A percentile compares a stretch with the other conserved stretches of the same genome.
Conservation (phyloP, 139 green algal species). For the Picocystis salinarum region DNA sequence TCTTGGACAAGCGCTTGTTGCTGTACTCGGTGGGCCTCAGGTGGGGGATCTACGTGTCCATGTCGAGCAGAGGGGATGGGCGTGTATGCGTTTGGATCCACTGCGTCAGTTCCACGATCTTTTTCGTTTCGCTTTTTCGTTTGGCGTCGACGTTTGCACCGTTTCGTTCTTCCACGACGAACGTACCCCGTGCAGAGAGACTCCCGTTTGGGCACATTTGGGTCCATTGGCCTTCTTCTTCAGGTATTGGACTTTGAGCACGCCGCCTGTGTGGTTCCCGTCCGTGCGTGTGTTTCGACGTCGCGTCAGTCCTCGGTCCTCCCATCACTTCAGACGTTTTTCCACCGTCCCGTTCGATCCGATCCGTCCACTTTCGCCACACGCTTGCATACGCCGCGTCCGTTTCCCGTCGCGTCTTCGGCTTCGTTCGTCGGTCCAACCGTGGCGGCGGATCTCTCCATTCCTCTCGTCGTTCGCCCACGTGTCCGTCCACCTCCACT, state of each 20-base stretch:
- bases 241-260: conserved; percentile 70
- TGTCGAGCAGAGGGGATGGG: conserved; percentile 1
- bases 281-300: too few relatives aligned
- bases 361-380: not conserved
- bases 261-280: too few relatives aligned
- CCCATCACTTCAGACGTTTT: not conserved
- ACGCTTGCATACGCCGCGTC: not conserved
- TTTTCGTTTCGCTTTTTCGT: too few relatives aligned
- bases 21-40: conserved; percentile 31
- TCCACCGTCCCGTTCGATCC: not conserved
- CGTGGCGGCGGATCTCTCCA: not conserved
- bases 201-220: conserved; percentile 56
- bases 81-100: not conserved
- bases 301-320: too few relatives aligned
- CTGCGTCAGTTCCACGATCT: not conserved
- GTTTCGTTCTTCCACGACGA: conserved; percentile 1
- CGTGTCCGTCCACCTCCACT: not conserved
- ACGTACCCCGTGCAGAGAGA: conserved; percentile 59
- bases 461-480: not conserved
- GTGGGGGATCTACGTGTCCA: conserved; percentile 13
- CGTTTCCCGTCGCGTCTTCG: not conserved
- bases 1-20: conserved; percentile 59
- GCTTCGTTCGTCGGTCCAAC: not conserved
- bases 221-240: conserved; percentile 67
- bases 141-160: too few relatives aligned